Base-by-base conservation (phyloP, 257 asterid genomes). In the Nyctanthes arbortristis region DNA sequence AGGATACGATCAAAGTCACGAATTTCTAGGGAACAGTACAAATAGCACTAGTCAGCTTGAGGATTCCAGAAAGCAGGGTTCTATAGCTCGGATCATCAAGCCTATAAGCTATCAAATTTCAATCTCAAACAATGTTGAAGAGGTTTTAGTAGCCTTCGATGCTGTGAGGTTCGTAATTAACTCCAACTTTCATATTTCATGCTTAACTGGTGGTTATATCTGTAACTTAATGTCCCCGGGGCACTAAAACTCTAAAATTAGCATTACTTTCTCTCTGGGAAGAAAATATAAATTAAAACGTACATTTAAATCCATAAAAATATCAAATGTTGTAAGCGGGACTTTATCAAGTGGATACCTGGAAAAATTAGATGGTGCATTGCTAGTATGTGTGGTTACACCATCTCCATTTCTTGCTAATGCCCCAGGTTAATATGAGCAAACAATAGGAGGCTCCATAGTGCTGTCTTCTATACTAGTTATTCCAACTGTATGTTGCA, bases 151-250 rank as follows among this genome's bases (percentile, higher is more conserved):
- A 24, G 80, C 92, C 75, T 93, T 93, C 67, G 77, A 79, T 80
- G 98, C 96, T 63, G 69, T 80, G 87, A 93, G 97, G 98, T 93
- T 61, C 32, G 95, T 79, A 69, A 71, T 73, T 11, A 32, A 73
- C 33, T 35, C 72, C 45, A 40, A 66, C 55, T 52, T 73, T 69
- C 33, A 58, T 29, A 27, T 55, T 65, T 70, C 65, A 47, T 77
- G 39, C 67, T 43, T 7, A 54, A 52, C 25, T 52, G 63, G 43
- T 32, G 66, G 43, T 33, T 25, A 9, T 72, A 30, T 37, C 49
- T 14, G 5, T 3, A 13, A 43, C 18, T 45, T 29, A 37, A 36
- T 25, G 56, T 59, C 54, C 62, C 52, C 52, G 39, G 16, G 3
- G 4, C 49, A 40, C 20, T 67, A 31, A 74, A n/a, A n/a, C n/a